Evolutionary conservation across 768 basidiomycete species (phyloP), one percentile per base, ranked within the genome.

Genomic region (Mycena amicta): DNA sequence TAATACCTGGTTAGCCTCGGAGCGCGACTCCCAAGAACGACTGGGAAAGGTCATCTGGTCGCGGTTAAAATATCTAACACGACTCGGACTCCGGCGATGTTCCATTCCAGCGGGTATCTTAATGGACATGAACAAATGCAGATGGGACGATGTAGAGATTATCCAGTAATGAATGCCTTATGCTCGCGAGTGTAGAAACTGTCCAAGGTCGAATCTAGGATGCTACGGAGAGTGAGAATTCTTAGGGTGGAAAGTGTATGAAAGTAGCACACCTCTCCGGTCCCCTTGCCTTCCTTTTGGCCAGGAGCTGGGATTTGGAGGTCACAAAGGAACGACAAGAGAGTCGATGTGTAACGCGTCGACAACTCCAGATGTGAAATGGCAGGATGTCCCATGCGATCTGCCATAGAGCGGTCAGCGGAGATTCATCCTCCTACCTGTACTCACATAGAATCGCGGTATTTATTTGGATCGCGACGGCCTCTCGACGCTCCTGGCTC

Each of bases 391-490:
- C 79, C 78, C 2, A 73, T 77, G 46, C 81, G 75, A 66, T 83
- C 89, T 91, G 49, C 20, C 16, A n/a, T n/a, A n/a, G n/a, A n/a
- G n/a, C n/a, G n/a, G n/a, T n/a, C n/a, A n/a, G n/a, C n/a, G n/a
- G n/a, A n/a, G n/a, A n/a, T n/a, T n/a, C n/a, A n/a, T n/a, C n/a
- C n/a, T n/a, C n/a, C n/a, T n/a, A n/a, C n/a, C n/a, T 23, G 27
- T 45, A 80, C 92, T 69, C 65, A 95, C 95, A 77, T 13, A 97
- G 72, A 47, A 97, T 90, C 16, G 94, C 95, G 43, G 84, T 80
- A 63, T 95, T 90, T 40, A 98, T 87, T 73, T 95, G 91, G 56
- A 93, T 90, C 4, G 94, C 94, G 22, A 97, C 83, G 4, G 83
- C 84, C 62, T 91, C 88, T 58, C 95, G 83, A 67, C 95, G 78